A percentile compares a stretch with the other conserved stretches of the same genome.
phyloP scores from a whole-genome alignment of 1,284 basidiomycete genomes.

The Trametes sp. region DNA sequence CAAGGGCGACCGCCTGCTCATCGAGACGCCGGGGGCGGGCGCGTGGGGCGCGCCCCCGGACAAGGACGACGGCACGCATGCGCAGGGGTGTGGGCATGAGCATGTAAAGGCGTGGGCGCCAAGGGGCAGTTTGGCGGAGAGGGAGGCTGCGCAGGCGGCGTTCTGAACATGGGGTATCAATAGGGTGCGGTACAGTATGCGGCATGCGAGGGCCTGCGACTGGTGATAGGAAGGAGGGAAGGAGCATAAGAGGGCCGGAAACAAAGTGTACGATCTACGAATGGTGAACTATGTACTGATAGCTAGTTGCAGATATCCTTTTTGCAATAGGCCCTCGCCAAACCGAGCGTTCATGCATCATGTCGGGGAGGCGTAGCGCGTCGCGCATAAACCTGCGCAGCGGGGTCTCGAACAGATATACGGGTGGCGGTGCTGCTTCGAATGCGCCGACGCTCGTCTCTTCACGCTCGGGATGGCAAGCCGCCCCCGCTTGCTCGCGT shows the following conservation, averaged over 20 bases:
- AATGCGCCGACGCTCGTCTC: constrained; percentile 11
- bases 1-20: constrained; percentile 80
- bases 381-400: no score
- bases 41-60: constrained; percentile 77
- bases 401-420: neutral
- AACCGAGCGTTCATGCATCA: no score
- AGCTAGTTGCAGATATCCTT: neutral
- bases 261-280: constrained; percentile 3
- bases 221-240: neutral
- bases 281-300: neutral
- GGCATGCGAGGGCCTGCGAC: neutral
- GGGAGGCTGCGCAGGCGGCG: constrained; percentile 71
- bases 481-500: constrained; percentile 11
- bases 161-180: no score
- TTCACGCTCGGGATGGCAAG: constrained; percentile 17
- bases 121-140: constrained; percentile 76
- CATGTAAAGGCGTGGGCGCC: constrained; percentile 70
- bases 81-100: constrained; percentile 29
- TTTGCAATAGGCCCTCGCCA: neutral
- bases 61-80: constrained; percentile 39
- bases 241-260: neutral
- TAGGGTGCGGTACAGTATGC: no score
- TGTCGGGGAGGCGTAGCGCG: no score
- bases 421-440: constrained; percentile 20
- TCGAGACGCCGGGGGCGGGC: constrained; percentile 94